Evolutionary conservation across 1,139 yeast species (phyloP).

Genomic region (Suhomyces bribrorum): DNA sequence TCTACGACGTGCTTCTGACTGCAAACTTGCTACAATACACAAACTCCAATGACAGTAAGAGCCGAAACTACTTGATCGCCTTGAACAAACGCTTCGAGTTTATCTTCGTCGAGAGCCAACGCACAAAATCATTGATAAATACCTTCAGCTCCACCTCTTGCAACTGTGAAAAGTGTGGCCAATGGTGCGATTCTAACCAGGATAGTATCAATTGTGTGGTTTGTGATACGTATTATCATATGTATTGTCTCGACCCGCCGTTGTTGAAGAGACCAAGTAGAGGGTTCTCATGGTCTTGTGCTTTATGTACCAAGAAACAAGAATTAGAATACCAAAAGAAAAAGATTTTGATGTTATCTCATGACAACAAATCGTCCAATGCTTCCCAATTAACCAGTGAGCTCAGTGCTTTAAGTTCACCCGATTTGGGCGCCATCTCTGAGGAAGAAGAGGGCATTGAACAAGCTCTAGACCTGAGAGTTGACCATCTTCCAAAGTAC

Average conservation of each 20-base stretch:
- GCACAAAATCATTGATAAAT: constrained; percentile 62
- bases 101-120: constrained; percentile 73
- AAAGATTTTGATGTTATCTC: constrained; percentile 44
- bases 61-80: constrained; percentile 57
- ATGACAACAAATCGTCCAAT: constrained; percentile 46
- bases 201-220: constrained; percentile 85
- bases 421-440: constrained; percentile 4
- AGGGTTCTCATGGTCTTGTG: constrained; percentile 95
- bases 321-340: constrained; percentile 40
- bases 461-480: constrained; percentile 11
- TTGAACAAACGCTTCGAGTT: constrained; percentile 68
- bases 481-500: constrained; percentile 48
- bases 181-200: constrained; percentile 71
- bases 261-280: constrained; percentile 75
- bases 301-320: constrained; percentile 59
- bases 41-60: constrained; percentile 55
- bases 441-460: constrained; percentile 10
- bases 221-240: constrained; percentile 70
- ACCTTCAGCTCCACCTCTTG: constrained; percentile 57
- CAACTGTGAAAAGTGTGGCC: constrained; percentile 71
- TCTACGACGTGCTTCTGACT: constrained; percentile 66
- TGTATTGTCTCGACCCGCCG: constrained; percentile 88
- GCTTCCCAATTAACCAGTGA: constrained; percentile 34
- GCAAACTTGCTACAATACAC: constrained; percentile 52
- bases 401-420: constrained; percentile 23